Evolutionary conservation across 257 asterid species (phyloP).

Genomic region (Solanum arcanum): DNA sequence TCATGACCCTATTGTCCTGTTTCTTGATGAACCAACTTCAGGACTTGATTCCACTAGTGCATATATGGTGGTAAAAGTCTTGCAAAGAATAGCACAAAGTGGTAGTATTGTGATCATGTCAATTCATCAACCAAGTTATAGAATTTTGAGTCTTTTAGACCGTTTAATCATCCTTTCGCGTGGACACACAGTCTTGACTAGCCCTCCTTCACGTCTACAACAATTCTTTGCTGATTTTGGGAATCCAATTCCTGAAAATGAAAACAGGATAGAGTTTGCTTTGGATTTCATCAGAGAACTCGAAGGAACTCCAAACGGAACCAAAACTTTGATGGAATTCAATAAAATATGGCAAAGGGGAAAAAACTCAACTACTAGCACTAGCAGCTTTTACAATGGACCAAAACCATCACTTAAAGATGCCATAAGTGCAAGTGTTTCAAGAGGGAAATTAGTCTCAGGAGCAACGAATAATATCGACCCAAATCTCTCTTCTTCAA

Average conservation of each 20-base stretch:
- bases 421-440: conserved; percentile 25
- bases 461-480: conserved; percentile 7
- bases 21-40: conserved; percentile 65
- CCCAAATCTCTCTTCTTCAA: conserved; percentile 1
- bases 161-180: conserved; percentile 24
- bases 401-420: conserved; percentile 21
- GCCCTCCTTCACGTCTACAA: conserved; percentile 8
- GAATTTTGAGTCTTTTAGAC: conserved; percentile 20
- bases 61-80: conserved; percentile 41
- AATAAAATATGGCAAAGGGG: conserved; percentile 13
- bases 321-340: conserved; percentile 15
- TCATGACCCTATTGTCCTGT: conserved; percentile 33
- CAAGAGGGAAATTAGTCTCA: conserved; percentile 27
- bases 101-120: conserved; percentile 60
- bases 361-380: neutral
- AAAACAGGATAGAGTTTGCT: conserved; percentile 25
- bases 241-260: conserved; percentile 20
- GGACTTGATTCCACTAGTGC: conserved; percentile 71
- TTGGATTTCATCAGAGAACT: conserved; percentile 26
- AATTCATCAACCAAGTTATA: conserved; percentile 33
- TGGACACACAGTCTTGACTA: conserved; percentile 25
- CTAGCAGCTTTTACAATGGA: neutral
- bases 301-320: conserved; percentile 17
- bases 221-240: conserved; percentile 24
- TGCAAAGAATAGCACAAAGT: conserved; percentile 38